Base-by-base conservation (phyloP, 768 basidiomycete species). In the Galerina sulciceps region DNA sequence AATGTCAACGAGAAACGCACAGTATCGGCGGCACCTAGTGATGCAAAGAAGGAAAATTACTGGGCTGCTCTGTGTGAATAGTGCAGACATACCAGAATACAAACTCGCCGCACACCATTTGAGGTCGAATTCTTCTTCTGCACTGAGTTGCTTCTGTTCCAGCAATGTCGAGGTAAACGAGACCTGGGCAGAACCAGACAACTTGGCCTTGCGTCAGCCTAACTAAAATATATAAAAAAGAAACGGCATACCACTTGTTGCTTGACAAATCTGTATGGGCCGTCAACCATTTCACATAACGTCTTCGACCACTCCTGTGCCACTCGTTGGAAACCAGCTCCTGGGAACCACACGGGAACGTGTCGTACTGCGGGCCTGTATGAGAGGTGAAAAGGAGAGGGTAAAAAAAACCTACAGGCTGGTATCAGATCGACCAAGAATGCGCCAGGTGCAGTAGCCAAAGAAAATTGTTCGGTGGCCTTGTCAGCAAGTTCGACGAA, bases 71-170 rank as follows among this genome's bases (percentile, higher is more conserved):
- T 53, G 40, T 40, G 31, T 43, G 22, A 52, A 62, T 22, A 34
- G 23, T n/a, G 22, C 13, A 20, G 26, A 67, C 74, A 42, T 60
- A 82, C 82, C 83, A 48, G 81, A 78, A 68, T 85, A 84, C 14
- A 85, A 68, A 42, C 84, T 82, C n/a, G 80, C 80, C 34, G 83
- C 77, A 38, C 86, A 83, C 85, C 88, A 88, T 68, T 87, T 90
- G 57, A 90, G 75, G 59, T 85, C 81, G 50, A 79, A 72, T 58
- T 89, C 86, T 57, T 88, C 85, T 57, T 87, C 83, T 3, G 73
- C 69, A 46, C 72, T 81, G 31, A 85, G 65, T 10, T 74, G 70
- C 65, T 80, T 82, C 20, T 72, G 77, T 62, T 88, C 80, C 23
- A 90, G 77, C 55, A 86, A 69, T 23, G 78, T 75, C 20, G 86